Evolutionary conservation across 805 yeast genomes (phyloP).

Genomic region (Torulaspora maleeae): DNA sequence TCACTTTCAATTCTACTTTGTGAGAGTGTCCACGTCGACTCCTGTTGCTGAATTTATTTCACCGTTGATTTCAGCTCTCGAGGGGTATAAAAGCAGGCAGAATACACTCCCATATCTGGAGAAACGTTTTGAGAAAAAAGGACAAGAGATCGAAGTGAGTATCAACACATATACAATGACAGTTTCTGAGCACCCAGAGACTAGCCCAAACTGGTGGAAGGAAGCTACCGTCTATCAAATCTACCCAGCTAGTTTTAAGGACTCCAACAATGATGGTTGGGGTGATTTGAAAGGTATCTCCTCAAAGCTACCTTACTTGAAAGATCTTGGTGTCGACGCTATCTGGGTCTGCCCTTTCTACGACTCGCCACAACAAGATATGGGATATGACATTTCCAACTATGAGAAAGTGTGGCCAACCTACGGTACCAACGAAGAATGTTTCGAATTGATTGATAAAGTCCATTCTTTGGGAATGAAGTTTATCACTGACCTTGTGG

Average conservation of each 20-base stretch:
- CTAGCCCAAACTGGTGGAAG: constrained; percentile 46
- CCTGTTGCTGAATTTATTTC: no score
- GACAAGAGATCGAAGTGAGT: no score
- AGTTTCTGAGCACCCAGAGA: constrained; percentile 11
- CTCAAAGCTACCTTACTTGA: constrained; percentile 49
- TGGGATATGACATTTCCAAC: constrained; percentile 59
- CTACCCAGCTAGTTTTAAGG: constrained; percentile 59
- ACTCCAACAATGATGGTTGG: constrained; percentile 54
- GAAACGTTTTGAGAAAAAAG: no score
- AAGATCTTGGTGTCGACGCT: constrained; percentile 46
- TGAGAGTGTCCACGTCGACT: no score
- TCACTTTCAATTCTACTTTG: no score
- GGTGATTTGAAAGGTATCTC: constrained; percentile 56
- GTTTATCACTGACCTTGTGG: constrained; percentile 51
- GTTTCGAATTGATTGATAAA: constrained; percentile 45
- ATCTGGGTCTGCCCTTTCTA: constrained; percentile 57
- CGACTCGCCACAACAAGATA: constrained; percentile 56
- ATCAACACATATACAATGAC: no score
- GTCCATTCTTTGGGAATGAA: constrained; percentile 48
- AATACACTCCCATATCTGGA: no score
- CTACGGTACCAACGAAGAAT: constrained; percentile 52
- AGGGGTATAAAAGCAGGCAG: no score
- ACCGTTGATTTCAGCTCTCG: no score
- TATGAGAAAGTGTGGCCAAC: constrained; percentile 51
- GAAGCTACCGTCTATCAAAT: constrained; percentile 53